Evolutionary conservation across 768 basidiomycete species (phyloP), one percentile per base, ranked within the genome.

Genomic region (Rhizopogon vinicolor): DNA sequence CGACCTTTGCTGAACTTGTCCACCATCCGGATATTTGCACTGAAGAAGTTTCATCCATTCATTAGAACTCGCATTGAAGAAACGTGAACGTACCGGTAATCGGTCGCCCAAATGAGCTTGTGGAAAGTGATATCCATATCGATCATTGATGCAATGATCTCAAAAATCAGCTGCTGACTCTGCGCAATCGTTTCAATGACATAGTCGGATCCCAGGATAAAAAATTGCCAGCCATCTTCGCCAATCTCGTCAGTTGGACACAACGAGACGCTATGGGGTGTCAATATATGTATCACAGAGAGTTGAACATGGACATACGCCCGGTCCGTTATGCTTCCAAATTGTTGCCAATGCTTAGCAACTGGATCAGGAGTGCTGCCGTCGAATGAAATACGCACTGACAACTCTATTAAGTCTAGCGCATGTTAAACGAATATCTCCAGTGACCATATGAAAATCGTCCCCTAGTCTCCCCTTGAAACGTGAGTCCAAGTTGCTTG

Each of bases 291-390:
- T 25, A 31, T 31, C 31, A 8, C 31, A 7, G 51, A 46, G 7
- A 19, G 7, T 44, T 44, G 19, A 13, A 50, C 44, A 4, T 2
- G 51, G 13, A 33, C 25, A 33, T 45, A 33, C 19, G 0, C 18
- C n/a, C 5, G 10, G 14, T 25, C 18, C 28, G 5, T 16, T 22
- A 7, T 60, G 42, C 75, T 73, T 1, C 78, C 77, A 77, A 77
- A 79, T 63, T 75, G 75, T 57, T 78, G 78, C 77, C 76, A 78
- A 52, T 71, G 64, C 78, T 79, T 12, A 35, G 5, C 25, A 33
- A 3, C 7, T 3, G 5, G 1, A 16, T 19, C 9, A n/a, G 12
- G 42, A 8, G n/a, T 29, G 41, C 9, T 35, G 16, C 25, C 5
- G 19, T 40, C 4, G 42, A 53, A 28, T 10, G 13, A 13, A 39